Evolutionary conservation across 192 early-diverging fungal species (phyloP).

Genomic region (Phlyctochytrium bullatum): DNA sequence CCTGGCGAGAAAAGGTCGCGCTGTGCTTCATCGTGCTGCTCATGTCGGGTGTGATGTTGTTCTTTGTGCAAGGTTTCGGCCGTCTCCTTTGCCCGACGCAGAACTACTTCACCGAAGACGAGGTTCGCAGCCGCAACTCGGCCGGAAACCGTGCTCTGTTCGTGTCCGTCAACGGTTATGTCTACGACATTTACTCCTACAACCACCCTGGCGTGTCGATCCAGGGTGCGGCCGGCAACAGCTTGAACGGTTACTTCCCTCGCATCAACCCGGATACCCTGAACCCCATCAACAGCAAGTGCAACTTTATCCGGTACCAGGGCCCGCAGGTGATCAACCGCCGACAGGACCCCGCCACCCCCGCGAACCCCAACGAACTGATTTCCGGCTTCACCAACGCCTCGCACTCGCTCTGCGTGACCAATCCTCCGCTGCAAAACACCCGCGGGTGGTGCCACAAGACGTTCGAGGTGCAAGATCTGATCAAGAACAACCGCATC

Average conservation of each 20-base stretch:
- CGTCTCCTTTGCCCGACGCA: slow-evolving; percentile 52
- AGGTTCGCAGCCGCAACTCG: slow-evolving; percentile 28
- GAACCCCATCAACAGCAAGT: slow-evolving; percentile 5
- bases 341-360: background rate
- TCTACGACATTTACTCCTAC: slow-evolving; percentile 41
- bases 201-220: slow-evolving; percentile 29
- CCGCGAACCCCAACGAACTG: background rate
- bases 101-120: slow-evolving; percentile 25
- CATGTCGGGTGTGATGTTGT: slow-evolving; percentile 74
- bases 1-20: slow-evolving; percentile 97
- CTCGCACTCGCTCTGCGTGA: background rate
- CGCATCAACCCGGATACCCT: slow-evolving; percentile 22
- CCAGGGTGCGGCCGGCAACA: slow-evolving; percentile 29
- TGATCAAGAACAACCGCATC: slow-evolving; percentile 29
- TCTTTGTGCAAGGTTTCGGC: slow-evolving; percentile 63
- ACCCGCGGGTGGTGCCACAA: slow-evolving; percentile 38
- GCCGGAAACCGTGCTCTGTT: slow-evolving; percentile 20
- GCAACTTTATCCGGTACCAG: slow-evolving; percentile 17
- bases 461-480: slow-evolving; percentile 17
- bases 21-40: slow-evolving; percentile 83
- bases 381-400: background rate
- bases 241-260: slow-evolving; percentile 38
- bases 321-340: background rate
- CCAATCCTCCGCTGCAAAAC: background rate
- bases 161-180: slow-evolving; percentile 43